Evolutionary conservation across 2,329 filamentous ascomycete genomes (phyloP), one percentile per base, ranked within the genome.

Genomic region (Orbilia ellipsospora): DNA sequence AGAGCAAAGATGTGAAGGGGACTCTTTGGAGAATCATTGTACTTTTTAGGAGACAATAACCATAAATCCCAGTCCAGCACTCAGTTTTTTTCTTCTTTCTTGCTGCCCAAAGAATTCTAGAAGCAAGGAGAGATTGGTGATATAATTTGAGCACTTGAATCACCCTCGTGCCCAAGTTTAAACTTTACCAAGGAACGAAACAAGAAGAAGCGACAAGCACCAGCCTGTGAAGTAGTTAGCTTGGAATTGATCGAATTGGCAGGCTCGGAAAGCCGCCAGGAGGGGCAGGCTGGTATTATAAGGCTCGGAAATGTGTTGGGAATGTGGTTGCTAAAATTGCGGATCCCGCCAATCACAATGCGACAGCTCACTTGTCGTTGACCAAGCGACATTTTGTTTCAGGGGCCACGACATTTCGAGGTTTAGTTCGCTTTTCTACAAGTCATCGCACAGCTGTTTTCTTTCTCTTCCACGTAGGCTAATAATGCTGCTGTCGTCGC

Each of bases 11-110:
- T 31, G 63, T 63, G 23, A 74, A 67, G 2, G 70, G 70, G 23
- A 74, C 70, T 57, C 52, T 55, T 73, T 60, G 57, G 50, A 68
- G 63, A 56, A 63, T 64, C 70, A 74, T 74, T 26, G 26, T 64
- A 66, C 18, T 23, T 31, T 44, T 13, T 1, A 52, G 44, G 16
- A 31, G 20, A 20, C 44, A 48, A 48, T 48, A 48, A 15, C 8
- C 16, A 12, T 48, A n/a, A 48, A 15, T 48, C 13, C 44, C 44
- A n/a, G 44, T 23, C 31, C 2, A 15, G n/a, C 12, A 5, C 23
- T 20, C 23, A 1, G 40, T 56, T 26, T 67, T 57, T 60, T 42
- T 44, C 10, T 36, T 64, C 61, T 13, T 26, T 42, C 57, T 72
- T 54, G 7, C 28, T 60, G 44, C 42, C 57, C 36, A 44, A 48